Conservation (phyloP, 1,284 basidiomycete genomes). For the Irpex sp. region DNA sequence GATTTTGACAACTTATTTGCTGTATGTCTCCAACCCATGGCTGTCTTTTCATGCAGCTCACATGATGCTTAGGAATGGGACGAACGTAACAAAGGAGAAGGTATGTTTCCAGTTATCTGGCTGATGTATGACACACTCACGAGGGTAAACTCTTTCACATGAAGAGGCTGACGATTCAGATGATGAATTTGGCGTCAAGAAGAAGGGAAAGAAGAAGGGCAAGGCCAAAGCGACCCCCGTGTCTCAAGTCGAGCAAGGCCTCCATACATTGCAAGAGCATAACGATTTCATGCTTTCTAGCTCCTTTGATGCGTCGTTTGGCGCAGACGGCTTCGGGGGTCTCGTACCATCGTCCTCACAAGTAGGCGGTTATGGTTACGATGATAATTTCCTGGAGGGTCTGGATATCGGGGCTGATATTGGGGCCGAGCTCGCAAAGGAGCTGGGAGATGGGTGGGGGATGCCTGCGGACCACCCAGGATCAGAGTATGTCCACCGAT, state of each 20-base stretch:
- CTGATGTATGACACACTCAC: not conserved
- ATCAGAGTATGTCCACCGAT: not conserved
- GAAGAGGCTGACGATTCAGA: slow-evolving; percentile 37
- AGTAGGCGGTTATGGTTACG: slow-evolving; percentile 42
- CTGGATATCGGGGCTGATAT: slow-evolving; percentile 55
- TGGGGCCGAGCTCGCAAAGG: slow-evolving; percentile 67
- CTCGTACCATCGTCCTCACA: slow-evolving; percentile 56
- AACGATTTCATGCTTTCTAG: slow-evolving; percentile 62
- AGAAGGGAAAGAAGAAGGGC: slow-evolving; percentile 29
- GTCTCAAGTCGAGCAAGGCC: slow-evolving; percentile 37
- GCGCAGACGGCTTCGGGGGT: slow-evolving; percentile 31
- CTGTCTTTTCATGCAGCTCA: not conserved
- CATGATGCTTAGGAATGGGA: slow-evolving; percentile 56
- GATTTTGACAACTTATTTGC: slow-evolving; percentile 67
- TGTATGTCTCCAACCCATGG: slow-evolving; percentile 37
- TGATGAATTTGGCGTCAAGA: slow-evolving; percentile 46
- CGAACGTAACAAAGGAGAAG: slow-evolving; percentile 25
- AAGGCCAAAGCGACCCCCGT: slow-evolving; percentile 21
- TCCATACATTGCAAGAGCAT: slow-evolving; percentile 66
- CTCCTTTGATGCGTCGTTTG: slow-evolving; percentile 62
- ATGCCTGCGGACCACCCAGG: slow-evolving; percentile 9
- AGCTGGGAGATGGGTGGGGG: slow-evolving; percentile 71
- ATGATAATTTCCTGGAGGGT: slow-evolving; percentile 57
- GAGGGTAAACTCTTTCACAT: not conserved
- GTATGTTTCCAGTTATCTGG: not conserved